Base-by-base conservation (phyloP, 192 early-diverging fungal genomes). In the Helicostylum pulchrum region DNA sequence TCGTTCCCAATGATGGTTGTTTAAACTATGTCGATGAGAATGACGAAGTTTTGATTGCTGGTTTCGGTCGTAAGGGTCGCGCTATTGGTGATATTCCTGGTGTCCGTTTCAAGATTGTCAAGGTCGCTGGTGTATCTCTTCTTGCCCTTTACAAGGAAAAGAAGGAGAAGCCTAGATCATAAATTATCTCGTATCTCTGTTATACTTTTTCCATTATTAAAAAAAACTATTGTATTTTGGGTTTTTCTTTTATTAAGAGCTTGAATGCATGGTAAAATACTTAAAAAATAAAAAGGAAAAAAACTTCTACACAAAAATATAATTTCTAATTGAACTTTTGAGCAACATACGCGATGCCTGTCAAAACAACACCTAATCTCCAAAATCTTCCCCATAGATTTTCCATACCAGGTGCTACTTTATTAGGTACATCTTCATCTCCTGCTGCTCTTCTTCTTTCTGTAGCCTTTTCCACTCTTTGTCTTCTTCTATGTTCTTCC, bases 1-100 rank as follows among this genome's bases (percentile, higher is more conserved):
- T 99, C 85, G 97, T 99, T 63, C 97, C 97, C 77, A 97, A 96
- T 82, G 97, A 99, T 84, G 97, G 97, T 96, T 99, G 97, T 83
- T 86, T 99, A 78, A 99, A 98, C 94, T 99, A 88, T 83, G 93
- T 99, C 76, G 97, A 99, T 73, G 97, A 99, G 77, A 99, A 99
- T 90, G 97, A 99, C 87, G 97, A 99, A 85, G 95, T 99, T 61
- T 84, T 99, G 72, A 95, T 99, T 78, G 90, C 97, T 68, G 97
- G 97, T 89, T 98, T 99, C 87, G 97, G 97, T 93, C 94, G 97
- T 80, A 96, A 94, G 88, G 97, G 97, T 73, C 92, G 92, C 74
- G 97, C 97, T 80, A 67, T 73, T 70, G 96, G 97, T 92, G 96
- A 98, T 96, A 94, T 98, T 85, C 97, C 97, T 74, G 97, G 97